Evolutionary conservation across 371 early-diverging fungal genomes (phyloP).

Genomic region (Batkoa obscura): DNA sequence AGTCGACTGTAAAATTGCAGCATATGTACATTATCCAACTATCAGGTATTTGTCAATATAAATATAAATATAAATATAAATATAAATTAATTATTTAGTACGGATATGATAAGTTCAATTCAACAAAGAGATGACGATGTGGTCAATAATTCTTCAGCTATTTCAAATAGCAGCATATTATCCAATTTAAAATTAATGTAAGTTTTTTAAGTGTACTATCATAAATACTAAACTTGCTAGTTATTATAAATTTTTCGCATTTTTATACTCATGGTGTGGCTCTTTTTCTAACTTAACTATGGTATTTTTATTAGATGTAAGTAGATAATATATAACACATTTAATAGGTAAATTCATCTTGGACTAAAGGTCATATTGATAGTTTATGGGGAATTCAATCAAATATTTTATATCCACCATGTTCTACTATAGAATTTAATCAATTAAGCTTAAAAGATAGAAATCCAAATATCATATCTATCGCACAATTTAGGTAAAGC

Average conservation of each 20-base stretch:
- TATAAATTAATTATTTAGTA: constrained; percentile 18
- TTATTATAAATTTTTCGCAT: too few relatives aligned
- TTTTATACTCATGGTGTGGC: too few relatives aligned
- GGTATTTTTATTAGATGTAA: too few relatives aligned
- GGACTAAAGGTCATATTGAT: constrained; percentile 84
- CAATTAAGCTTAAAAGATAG: constrained; percentile 25
- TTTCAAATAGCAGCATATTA: too few relatives aligned
- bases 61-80: neutral
- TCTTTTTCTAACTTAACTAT: too few relatives aligned
- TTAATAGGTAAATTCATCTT: constrained; percentile 61
- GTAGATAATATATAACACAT: too few relatives aligned
- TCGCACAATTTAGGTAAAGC: constrained; percentile 74
- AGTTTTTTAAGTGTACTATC: too few relatives aligned
- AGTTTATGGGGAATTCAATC: constrained; percentile 34
- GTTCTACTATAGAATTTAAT: constrained; percentile 12
- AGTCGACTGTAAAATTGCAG: constrained; percentile 38
- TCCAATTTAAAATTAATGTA: too few relatives aligned
- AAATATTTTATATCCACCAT: constrained; percentile 79
- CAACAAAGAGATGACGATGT: constrained; percentile 7
- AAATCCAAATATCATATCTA: constrained; percentile 43
- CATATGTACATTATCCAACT: constrained; percentile 91
- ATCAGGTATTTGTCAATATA: constrained; percentile 35
- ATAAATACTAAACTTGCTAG: too few relatives aligned
- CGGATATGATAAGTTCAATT: constrained; percentile 84
- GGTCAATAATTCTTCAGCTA: too few relatives aligned